A percentile compares a stretch with the other conserved stretches of the same genome.
phyloP scores from a whole-genome alignment of 2,329 filamentous ascomycete species.

The Claviceps citrina region DNA sequence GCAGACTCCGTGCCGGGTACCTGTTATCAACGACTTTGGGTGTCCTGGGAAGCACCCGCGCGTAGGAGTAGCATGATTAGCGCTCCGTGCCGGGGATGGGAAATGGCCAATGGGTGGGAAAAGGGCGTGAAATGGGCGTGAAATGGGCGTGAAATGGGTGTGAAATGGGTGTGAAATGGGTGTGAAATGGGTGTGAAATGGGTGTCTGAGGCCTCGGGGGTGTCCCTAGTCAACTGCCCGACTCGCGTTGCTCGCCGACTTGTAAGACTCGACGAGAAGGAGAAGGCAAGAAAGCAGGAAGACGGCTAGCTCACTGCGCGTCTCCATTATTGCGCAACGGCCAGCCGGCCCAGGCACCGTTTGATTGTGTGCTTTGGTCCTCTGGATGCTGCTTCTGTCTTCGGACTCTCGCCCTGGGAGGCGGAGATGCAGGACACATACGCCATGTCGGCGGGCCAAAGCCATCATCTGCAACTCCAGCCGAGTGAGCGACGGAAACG shows the following conservation, averaged over 20 bases:
- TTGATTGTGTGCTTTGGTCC: not conserved
- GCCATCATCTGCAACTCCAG: not conserved
- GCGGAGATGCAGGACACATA: too few relatives aligned
- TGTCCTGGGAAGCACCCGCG: constrained; percentile 6
- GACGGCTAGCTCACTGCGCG: not conserved
- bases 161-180: not conserved
- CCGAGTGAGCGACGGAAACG: not conserved
- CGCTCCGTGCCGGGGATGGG: constrained; percentile 1
- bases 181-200: not conserved
- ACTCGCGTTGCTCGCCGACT: constrained; percentile 3
- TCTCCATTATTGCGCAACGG: not conserved
- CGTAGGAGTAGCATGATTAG: constrained; percentile 7
- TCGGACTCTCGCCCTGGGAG: too few relatives aligned
- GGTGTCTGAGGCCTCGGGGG: too few relatives aligned
- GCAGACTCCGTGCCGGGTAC: constrained; percentile 6
- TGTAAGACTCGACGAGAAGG: constrained; percentile 2
- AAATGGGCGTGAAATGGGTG: not conserved
- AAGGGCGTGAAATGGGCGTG: not conserved
- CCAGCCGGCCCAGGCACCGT: not conserved
- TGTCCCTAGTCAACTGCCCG: not conserved
- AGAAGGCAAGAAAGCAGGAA: not conserved
- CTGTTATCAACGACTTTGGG: constrained; percentile 6
- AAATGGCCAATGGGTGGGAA: not conserved
- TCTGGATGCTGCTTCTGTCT: too few relatives aligned
- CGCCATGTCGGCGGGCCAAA: too few relatives aligned